Percentiles rank a stretch among this genome's conserved stretches.
Evolutionary conservation across 352 stramenopile species (phyloP).

Genomic region (Pseudoperonospora humuli): DNA sequence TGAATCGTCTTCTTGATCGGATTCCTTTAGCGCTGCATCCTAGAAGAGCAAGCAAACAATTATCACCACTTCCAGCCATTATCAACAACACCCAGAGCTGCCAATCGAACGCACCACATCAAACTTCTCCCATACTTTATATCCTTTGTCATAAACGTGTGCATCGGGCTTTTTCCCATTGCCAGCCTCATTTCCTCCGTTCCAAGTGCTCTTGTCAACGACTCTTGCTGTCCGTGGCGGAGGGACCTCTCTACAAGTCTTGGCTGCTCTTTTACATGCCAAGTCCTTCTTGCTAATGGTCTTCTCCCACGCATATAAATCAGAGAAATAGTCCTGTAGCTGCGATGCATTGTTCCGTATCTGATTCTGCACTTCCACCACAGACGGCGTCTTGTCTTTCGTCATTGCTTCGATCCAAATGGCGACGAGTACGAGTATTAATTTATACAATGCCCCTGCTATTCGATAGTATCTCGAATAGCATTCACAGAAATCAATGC

Average conservation of each 20-base stretch:
- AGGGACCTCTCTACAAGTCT: conserved; percentile 2
- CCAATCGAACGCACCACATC: conserved; percentile 49
- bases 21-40: conserved; percentile 43
- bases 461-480: too few relatives aligned
- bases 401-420: conserved; percentile 19
- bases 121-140: conserved; percentile 87
- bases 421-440: neutral
- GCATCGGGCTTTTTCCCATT: conserved; percentile 33
- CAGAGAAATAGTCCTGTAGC: conserved; percentile 69
- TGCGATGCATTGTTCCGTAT: conserved; percentile 73
- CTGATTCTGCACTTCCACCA: conserved; percentile 73
- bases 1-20: conserved; percentile 13
- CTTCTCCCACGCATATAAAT: conserved; percentile 78
- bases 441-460: neutral
- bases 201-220: conserved; percentile 4
- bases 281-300: conserved; percentile 48
- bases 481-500: neutral
- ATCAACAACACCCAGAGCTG: neutral
- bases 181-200: neutral
- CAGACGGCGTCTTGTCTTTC: too few relatives aligned
- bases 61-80: neutral
- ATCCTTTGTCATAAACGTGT: conserved; percentile 87
- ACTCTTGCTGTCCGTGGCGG: conserved; percentile 17
- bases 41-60: conserved; percentile 5
- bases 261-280: conserved; percentile 18